phyloP scores from a whole-genome alignment of 805 yeast genomes.

The Maudiozyma barnettii region DNA sequence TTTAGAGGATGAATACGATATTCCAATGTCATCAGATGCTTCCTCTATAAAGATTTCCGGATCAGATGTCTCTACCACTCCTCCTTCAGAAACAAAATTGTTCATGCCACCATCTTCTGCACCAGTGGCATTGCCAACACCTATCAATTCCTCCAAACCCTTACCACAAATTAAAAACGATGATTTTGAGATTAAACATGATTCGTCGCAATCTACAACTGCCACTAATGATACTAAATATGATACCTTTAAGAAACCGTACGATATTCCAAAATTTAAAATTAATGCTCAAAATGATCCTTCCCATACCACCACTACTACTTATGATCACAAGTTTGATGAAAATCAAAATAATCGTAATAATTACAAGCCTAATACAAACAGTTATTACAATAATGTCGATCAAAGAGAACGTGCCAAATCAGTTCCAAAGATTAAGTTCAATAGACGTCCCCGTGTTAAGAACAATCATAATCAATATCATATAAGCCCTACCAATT shows the following conservation, averaged over 20 bases:
- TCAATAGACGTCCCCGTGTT: constrained; percentile 21
- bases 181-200: constrained; percentile 1
- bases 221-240: not conserved
- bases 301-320: not conserved
- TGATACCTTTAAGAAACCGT: constrained; percentile 4
- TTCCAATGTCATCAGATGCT: constrained; percentile 14
- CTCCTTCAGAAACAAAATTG: constrained; percentile 1
- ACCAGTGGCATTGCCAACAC: constrained; percentile 26
- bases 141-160: constrained; percentile 17
- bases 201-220: not conserved
- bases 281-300: constrained; percentile 3
- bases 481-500: not conserved
- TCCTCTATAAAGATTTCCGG: not conserved
- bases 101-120: constrained; percentile 27
- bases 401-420: constrained; percentile 15
- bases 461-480: constrained; percentile 4
- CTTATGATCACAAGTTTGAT: not conserved
- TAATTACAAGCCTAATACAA: not conserved
- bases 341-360: not conserved
- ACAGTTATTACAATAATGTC: not conserved
- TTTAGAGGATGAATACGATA: constrained; percentile 33
- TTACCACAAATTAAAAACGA: constrained; percentile 11
- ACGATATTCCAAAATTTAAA: constrained; percentile 7
- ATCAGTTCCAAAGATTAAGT: constrained; percentile 25
- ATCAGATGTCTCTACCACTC: constrained; percentile 1